Evolutionary conservation across 2,329 filamentous ascomycete genomes (phyloP), one percentile per base, ranked within the genome.

Genomic region (Epicoccum sorghinum): DNA sequence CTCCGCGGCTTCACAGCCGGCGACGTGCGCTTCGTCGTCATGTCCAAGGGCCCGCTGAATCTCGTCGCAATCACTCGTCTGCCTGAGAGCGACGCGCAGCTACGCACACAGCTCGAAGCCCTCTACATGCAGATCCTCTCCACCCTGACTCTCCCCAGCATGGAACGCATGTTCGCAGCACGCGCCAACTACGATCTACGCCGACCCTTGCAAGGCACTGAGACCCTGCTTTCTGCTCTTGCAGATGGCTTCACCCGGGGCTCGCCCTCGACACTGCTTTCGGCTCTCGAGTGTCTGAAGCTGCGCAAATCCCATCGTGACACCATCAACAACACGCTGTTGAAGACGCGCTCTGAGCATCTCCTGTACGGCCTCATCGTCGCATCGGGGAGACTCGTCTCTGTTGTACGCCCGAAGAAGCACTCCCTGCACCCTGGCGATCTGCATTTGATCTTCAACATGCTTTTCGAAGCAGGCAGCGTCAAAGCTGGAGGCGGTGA

Each of bases 121-220:
- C 78, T 99, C 33, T 99, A 99, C 74, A 98, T 96, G 90, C 95
- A 99, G 75, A 97, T 99, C 46, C 77, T 99, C 24, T 98, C 95
- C 1, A 99, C 96, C 0, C 79, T 99, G 55, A 99, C 95, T 0
- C 82, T 99, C 7, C 93, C 95, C 0, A 89, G 86, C 12, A 83
- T 99, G 61, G 90, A 87, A 44, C 90, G 89, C 65, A 90, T 98
- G 55, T 99, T 99, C 70, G 89, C 87, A 10, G 86, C 93, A 60
- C 87, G 95, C 12, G 93, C 95, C 7, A 97, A 93, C n/a, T 95
- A 91, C 36, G 96, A 99, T 75, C 81, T 99, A 27, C 87, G 93
- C 52, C 87, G 92, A 57, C 93, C 95, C 3, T 79, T 99, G 1
- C 87, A 97, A 73, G 95, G 95, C 3, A 97, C 95, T 0, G 95